A percentile compares a stretch with the other conserved stretches of the same genome.
These are phyloP conservation scores for Calonectria honghensis DNA, from an alignment of 2,329 filamentous ascomycete genomes.

Conservation along the genomic window DNA sequence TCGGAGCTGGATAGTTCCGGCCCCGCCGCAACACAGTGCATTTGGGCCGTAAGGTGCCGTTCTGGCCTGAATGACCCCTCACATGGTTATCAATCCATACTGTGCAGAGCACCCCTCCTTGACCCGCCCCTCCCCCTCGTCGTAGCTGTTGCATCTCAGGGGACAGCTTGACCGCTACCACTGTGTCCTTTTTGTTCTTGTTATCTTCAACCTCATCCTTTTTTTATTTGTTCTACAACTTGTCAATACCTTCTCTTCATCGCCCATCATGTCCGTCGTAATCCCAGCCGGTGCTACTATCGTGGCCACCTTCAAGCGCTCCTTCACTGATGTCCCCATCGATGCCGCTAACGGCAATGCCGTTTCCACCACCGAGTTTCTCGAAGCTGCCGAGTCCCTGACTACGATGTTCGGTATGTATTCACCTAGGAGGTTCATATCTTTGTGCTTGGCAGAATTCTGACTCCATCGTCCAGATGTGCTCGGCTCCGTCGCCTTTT, in stretches of 20 bases:
- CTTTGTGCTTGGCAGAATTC: slow-evolving; percentile 3
- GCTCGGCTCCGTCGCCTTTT: slow-evolving; percentile 85
- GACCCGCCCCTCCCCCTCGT: slow-evolving; percentile 29
- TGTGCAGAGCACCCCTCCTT: slow-evolving; percentile 54
- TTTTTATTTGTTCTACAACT: slow-evolving; percentile 34
- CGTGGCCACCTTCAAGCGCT: slow-evolving; percentile 89
- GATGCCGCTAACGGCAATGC: slow-evolving; percentile 84
- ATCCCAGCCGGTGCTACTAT: slow-evolving; percentile 82
- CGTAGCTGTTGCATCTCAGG: slow-evolving; percentile 45
- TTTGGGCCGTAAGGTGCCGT: neutral
- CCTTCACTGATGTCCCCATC: slow-evolving; percentile 88
- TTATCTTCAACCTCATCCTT: slow-evolving; percentile 32
- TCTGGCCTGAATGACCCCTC: slow-evolving; percentile 23
- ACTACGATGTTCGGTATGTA: slow-evolving; percentile 87
- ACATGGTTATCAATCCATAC: slow-evolving; percentile 52
- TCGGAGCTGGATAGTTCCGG: slow-evolving; percentile 47
- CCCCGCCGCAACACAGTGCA: slow-evolving; percentile 35
- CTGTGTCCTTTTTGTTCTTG: slow-evolving; percentile 40
- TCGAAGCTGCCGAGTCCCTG: slow-evolving; percentile 91
- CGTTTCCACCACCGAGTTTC: slow-evolving; percentile 89
- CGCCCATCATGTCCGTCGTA: slow-evolving; percentile 70
- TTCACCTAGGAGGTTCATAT: neutral
- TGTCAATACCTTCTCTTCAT: slow-evolving; percentile 32
- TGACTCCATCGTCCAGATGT: slow-evolving; percentile 67
- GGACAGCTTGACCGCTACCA: slow-evolving; percentile 55